Evolutionary conservation across 2,329 filamentous ascomycete species (phyloP).

Genomic region (Aureobasidium sp.): DNA sequence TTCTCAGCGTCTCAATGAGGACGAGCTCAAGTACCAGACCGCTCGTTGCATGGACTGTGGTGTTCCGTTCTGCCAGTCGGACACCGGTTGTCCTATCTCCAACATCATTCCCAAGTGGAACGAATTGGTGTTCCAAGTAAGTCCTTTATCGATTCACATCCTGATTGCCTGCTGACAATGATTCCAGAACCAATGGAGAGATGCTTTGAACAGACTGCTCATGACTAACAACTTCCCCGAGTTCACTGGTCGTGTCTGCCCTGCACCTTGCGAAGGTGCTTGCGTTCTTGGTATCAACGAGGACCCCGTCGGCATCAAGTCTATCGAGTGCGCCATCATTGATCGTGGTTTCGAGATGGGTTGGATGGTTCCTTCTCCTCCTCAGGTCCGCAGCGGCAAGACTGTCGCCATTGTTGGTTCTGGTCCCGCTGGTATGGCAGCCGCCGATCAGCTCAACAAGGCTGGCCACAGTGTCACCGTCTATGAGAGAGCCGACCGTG

Average conservation of each 20-base stretch:
- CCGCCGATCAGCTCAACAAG: constrained; percentile 89
- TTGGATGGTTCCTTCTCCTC: constrained; percentile 85
- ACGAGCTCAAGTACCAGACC: constrained; percentile 93
- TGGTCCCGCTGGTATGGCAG: constrained; percentile 82
- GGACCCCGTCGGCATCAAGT: constrained; percentile 96
- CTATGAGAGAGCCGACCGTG: constrained; percentile 85
- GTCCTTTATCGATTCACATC: too few species aligned
- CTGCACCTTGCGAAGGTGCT: constrained; percentile 91
- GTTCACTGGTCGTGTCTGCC: constrained; percentile 94
- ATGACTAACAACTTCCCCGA: constrained; percentile 99
- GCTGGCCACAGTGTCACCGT: constrained; percentile 83
- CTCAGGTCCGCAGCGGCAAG: constrained; percentile 77
- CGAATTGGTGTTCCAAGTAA: constrained; percentile 56
- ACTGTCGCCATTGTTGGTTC: constrained; percentile 84
- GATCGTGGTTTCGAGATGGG: constrained; percentile 97
- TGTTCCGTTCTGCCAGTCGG: constrained; percentile 96
- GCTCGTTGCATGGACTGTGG: constrained; percentile 98
- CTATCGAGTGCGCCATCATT: constrained; percentile 95
- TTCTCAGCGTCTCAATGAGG: constrained; percentile 77
- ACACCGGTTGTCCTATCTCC: constrained; percentile 89
- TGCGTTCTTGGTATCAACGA: constrained; percentile 96
- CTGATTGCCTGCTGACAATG: too few species aligned
- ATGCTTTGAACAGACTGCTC: constrained; percentile 81
- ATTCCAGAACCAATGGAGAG: constrained; percentile 67
- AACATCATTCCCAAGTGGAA: constrained; percentile 99